Percentiles rank a stretch among this genome's conserved stretches.
phyloP scores from a whole-genome alignment of 1,284 basidiomycete species.

The Leucoagaricus sp. region DNA sequence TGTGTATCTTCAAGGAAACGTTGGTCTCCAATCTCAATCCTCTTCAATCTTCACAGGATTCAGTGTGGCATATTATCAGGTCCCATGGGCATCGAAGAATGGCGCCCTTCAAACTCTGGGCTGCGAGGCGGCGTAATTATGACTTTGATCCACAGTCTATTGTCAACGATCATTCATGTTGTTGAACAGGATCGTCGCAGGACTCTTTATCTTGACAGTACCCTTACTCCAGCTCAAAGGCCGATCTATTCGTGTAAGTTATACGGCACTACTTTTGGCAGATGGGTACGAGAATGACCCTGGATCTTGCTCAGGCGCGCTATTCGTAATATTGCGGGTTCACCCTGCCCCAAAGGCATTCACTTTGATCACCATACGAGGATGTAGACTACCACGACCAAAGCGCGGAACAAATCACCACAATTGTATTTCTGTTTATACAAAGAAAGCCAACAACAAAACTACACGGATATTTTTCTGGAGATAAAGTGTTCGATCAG shows the following conservation, averaged over 20 bases:
- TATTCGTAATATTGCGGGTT: neutral
- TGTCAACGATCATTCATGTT: neutral
- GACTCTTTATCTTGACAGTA: constrained; percentile 52
- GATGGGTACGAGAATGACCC: neutral
- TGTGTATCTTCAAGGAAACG: constrained; percentile 13
- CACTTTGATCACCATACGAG: no score
- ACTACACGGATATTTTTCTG: no score
- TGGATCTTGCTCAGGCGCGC: neutral
- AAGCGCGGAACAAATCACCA: no score
- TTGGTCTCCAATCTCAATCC: neutral
- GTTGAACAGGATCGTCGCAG: constrained; percentile 44
- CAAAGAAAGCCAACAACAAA: no score
- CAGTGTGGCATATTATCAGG: constrained; percentile 65
- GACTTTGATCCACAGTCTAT: neutral
- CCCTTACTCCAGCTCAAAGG: constrained; percentile 54
- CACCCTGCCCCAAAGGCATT: no score
- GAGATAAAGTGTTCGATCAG: no score
- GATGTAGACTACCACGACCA: no score
- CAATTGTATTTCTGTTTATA: no score
- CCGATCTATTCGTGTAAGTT: constrained; percentile 41
- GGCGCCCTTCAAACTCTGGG: constrained; percentile 62
- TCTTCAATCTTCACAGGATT: constrained; percentile 39
- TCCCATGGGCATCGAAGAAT: constrained; percentile 55
- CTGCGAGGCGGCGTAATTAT: constrained; percentile 53
- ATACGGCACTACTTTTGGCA: neutral